Base-by-base conservation (phyloP, 2,329 filamentous ascomycete species). In the Macroventuria anomochaeta region DNA sequence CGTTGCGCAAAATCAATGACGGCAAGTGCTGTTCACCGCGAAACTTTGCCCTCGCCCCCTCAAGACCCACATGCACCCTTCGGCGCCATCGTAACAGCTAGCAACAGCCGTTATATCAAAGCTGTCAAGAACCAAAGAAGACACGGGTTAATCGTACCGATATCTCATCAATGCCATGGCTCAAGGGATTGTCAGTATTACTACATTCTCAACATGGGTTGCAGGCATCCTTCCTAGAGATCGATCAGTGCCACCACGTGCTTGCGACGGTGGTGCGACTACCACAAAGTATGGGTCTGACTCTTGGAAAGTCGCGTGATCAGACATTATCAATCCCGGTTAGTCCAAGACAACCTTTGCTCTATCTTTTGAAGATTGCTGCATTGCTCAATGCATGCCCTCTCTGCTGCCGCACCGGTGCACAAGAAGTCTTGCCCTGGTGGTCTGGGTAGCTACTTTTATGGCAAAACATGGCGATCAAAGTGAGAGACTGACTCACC, bases 11-110 rank as follows among this genome's bases (percentile, higher is more conserved):
- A 38, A 18, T 54, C 39, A 32, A 49, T 54, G 44, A 53, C 42
- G 50, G 42, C 38, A 43, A 48, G 38, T 33, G 43, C 28, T 54
- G 37, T 26, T 37, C 38, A 8, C 31, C 25, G 20, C 39, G 40
- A 46, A 44, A 54, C 39, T 54, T 46, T 46, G 29, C 38, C 31
- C 20, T 54, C 34, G 44, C 46, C 51, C 42, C 51, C 46, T 43
- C 51, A 44, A 34, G 51, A 40, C 44, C 51, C 48, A 52, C 48
- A 17, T 25, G 33, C 47, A 32, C 29, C 36, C 13, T 49, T 17
- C 33, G 37, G 41, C 49, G 43, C 50, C 26, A 42, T 32, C 26
- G 38, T 26, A 8, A 13, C 38, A 48, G 32, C 32, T 43, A 43
- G 38, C 43, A 43, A 23, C 36, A 38, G 15, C 33, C 42, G 32